A percentile compares a stretch with the other conserved stretches of the same genome.
These are phyloP conservation scores for Gyrodon lividus DNA, from an alignment of 768 basidiomycete genomes.

Conservation along the genomic window DNA sequence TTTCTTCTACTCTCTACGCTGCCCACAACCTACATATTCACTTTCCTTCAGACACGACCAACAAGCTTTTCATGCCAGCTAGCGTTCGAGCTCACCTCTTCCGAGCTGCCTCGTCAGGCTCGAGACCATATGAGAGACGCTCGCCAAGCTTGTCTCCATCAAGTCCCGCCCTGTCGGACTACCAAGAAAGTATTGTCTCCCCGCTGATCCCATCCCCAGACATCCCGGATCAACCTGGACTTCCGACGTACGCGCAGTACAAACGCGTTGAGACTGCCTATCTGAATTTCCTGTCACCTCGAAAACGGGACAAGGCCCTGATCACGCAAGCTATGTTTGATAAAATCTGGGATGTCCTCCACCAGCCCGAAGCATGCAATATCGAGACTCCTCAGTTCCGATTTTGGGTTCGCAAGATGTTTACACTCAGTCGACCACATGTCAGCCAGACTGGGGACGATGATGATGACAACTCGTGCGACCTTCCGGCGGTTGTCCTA, in stretches of 20 bases:
- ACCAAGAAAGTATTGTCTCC: neutral
- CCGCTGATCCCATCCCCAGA: slow-evolving; percentile 1
- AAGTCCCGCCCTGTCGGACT: slow-evolving; percentile 5
- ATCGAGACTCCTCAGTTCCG: slow-evolving; percentile 66
- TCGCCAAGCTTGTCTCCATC: slow-evolving; percentile 4
- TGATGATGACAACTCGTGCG: slow-evolving; percentile 14
- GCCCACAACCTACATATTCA: slow-evolving; percentile 29
- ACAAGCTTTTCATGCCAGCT: slow-evolving; percentile 21
- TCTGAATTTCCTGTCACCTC: slow-evolving; percentile 53
- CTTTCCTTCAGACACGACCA: slow-evolving; percentile 5
- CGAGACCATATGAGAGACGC: slow-evolving; percentile 24
- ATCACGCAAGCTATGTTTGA: slow-evolving; percentile 71
- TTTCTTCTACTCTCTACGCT: slow-evolving; percentile 12
- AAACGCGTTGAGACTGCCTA: slow-evolving; percentile 58
- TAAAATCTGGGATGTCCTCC: slow-evolving; percentile 67
- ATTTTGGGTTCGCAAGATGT: slow-evolving; percentile 86
- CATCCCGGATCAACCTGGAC: slow-evolving; percentile 39
- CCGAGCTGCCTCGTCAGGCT: slow-evolving; percentile 7
- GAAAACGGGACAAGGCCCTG: slow-evolving; percentile 66
- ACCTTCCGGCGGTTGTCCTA: slow-evolving; percentile 47
- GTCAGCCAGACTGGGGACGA: slow-evolving; percentile 17
- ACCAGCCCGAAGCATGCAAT: slow-evolving; percentile 46
- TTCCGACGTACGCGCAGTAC: slow-evolving; percentile 64
- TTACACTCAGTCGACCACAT: slow-evolving; percentile 43
- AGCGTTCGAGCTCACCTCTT: slow-evolving; percentile 10